Conservation (phyloP, 1,139 yeast genomes). For the Saccharomyces uvarum region DNA sequence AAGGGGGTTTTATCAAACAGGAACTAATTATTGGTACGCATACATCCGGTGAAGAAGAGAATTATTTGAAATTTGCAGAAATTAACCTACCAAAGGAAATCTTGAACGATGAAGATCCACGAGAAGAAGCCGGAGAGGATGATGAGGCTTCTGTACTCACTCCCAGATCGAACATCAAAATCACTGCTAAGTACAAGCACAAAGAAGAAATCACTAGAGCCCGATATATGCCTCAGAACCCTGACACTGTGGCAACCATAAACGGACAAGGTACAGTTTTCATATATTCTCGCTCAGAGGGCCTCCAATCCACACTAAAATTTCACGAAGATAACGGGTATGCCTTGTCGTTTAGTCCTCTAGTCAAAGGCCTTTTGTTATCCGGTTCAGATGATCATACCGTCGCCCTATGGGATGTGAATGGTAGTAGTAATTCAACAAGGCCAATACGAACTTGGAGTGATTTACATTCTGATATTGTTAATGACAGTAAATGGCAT, state of each 20-base stretch:
- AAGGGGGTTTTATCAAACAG: conserved; percentile 20
- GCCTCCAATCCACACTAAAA: conserved; percentile 31
- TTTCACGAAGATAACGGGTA: conserved; percentile 64
- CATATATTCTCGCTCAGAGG: conserved; percentile 47
- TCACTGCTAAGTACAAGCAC: conserved; percentile 51
- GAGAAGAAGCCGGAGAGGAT: conserved; percentile 28
- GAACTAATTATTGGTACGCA: conserved; percentile 72
- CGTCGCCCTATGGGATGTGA: conserved; percentile 51
- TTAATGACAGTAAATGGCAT: conserved; percentile 73
- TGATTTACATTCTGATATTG: conserved; percentile 45
- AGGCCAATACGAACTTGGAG: conserved; percentile 30
- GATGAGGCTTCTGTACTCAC: conserved; percentile 13
- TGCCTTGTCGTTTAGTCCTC: conserved; percentile 59
- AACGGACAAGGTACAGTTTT: conserved; percentile 68
- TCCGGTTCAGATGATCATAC: conserved; percentile 60
- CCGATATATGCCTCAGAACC: conserved; percentile 68
- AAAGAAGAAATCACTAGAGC: conserved; percentile 71
- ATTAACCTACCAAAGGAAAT: conserved; percentile 53
- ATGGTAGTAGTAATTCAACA: conserved; percentile 2
- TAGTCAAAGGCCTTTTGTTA: conserved; percentile 42
- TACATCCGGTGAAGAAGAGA: conserved; percentile 71
- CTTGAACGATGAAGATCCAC: conserved; percentile 10
- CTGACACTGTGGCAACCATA: conserved; percentile 64
- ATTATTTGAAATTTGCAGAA: conserved; percentile 69
- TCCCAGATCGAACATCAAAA: conserved; percentile 47